Evolutionary conservation across 305 asterid species (phyloP), one percentile per base, ranked within the genome.

Genomic region (Vinca major): DNA sequence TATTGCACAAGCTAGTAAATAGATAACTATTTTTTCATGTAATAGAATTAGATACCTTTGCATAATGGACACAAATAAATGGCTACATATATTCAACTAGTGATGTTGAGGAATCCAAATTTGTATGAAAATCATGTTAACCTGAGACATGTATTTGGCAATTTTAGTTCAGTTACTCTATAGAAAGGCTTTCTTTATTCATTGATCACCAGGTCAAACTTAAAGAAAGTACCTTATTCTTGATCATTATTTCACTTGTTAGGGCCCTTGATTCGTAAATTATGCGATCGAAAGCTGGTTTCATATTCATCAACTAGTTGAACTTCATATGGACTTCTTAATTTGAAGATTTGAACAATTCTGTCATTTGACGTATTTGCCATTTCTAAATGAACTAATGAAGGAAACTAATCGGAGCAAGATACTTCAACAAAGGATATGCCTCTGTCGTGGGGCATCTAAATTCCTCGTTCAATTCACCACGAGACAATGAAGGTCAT

Each of bases 331-430:
- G 12, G 63, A 58, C 19, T 36, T 36, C 45, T 58, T 11, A 37
- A 58, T 61, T 61, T 26, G 33, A 26, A 12, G n/a, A n/a, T n/a
- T n/a, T n/a, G 48, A 39, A 39, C 14, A 10, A 1, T 14, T 5
- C 62, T 37, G 26, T 61, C 13, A 43, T 57, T 26, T 73, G 60
- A 61, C 68, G 51, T 51, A 2, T 40, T 21, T 41, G 16, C 17
- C 12, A 41, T 16, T 61, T 43, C 33, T 26, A 26, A 26, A 26
- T 26, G 33, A 26, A 19, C 4, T 5, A 5, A 12, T 74, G 75
- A 58, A 90, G 97, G 89, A 91, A 91, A 83, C 88, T 89, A 41
- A 86, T 93, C 48, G 97, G 98, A 74, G 97, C 97, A n/a, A 79
- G 97, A 70, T 90, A 88, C 84, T 90, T 88, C 82, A 88, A 86